phyloP scores from a whole-genome alignment of 1,139 yeast species.

The Meyerozyma sp. region DNA sequence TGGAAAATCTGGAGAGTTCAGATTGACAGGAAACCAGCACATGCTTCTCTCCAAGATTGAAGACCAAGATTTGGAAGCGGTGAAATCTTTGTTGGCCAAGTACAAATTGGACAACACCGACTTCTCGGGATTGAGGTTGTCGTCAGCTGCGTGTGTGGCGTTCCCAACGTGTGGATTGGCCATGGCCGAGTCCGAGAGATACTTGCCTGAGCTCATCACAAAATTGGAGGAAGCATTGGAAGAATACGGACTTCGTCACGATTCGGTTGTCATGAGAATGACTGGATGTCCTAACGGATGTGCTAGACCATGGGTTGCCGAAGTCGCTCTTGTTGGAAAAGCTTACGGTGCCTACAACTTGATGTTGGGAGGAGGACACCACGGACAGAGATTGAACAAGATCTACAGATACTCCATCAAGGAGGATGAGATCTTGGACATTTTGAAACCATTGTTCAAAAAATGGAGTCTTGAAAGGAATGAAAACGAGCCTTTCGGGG shows the following conservation, averaged over 20 bases:
- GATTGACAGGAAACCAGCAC: slow-evolving; percentile 96
- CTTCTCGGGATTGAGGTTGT: slow-evolving; percentile 78
- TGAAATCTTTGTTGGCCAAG: slow-evolving; percentile 61
- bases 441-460: slow-evolving; percentile 80
- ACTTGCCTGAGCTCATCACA: slow-evolving; percentile 75
- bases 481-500: slow-evolving; percentile 95
- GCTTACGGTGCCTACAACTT: slow-evolving; percentile 91
- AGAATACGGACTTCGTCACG: slow-evolving; percentile 91
- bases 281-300: slow-evolving; percentile 99
- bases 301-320: slow-evolving; percentile 98
- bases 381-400: slow-evolving; percentile 90
- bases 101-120: slow-evolving; percentile 82
- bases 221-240: slow-evolving; percentile 82
- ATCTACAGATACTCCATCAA: slow-evolving; percentile 82
- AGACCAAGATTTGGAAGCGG: slow-evolving; percentile 58
- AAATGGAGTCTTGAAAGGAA: slow-evolving; percentile 90
- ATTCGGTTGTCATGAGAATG: slow-evolving; percentile 95
- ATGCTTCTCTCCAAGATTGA: slow-evolving; percentile 68
- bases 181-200: slow-evolving; percentile 98
- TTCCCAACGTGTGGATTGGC: slow-evolving; percentile 99
- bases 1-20: slow-evolving; percentile 69
- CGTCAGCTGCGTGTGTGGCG: slow-evolving; percentile 97
- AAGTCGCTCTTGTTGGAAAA: slow-evolving; percentile 92
- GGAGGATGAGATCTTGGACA: slow-evolving; percentile 80
- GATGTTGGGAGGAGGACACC: slow-evolving; percentile 95